Evolutionary conservation across 176 grass and related monocot species (phyloP), one percentile per base, ranked within the genome.

Genomic region (Aegilops longissima): DNA sequence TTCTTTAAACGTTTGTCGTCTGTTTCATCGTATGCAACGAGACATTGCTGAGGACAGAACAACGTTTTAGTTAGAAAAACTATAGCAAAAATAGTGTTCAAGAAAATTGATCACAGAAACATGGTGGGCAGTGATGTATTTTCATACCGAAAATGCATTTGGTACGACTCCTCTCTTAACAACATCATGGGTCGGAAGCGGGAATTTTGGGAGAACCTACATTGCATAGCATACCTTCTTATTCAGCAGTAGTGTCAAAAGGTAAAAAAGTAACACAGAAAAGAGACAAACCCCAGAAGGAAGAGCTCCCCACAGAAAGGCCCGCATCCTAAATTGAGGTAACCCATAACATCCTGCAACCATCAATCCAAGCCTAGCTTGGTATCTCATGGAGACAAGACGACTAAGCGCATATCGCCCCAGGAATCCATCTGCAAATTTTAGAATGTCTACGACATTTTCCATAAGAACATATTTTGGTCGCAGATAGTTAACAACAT

Each of bases 391-490:
- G 4, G 89, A 35, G 31, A 96, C 94, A 36, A 96, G 78, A 23
- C 84, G 42, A 64, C 87, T 92, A 38, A 91, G 54, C 18, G 91
- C 94, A 81, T 90, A 96, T 45, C 85, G 77, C 47, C 89, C 81
- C 14, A 96, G 34, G 56, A 91, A 91, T 6, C 89, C 89, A 45
- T 91, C 70, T 18, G 91, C 91, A 80, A 96, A 93, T 59, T 91
- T 96, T 25, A 96, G 38, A 47, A 96, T 93, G 30, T 96, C 89
- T 1, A 93, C 91, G 1, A 96, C 87, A 83, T 96, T 96, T 42
- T 91, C 91, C 89, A 96, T 96, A 0, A 96, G 63, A 45, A 93
- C 91, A 34, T 91, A 95, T 87, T 78, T 93, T 65, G 91, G 91
- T 33, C 87, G 93, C 18, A 96, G 75, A 78, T 82, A 96, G 4